Percentiles rank a stretch among this genome's conserved stretches.
phyloP scores from a whole-genome alignment of 2,329 filamentous ascomycete species.

The Botrytis hyacinthi region DNA sequence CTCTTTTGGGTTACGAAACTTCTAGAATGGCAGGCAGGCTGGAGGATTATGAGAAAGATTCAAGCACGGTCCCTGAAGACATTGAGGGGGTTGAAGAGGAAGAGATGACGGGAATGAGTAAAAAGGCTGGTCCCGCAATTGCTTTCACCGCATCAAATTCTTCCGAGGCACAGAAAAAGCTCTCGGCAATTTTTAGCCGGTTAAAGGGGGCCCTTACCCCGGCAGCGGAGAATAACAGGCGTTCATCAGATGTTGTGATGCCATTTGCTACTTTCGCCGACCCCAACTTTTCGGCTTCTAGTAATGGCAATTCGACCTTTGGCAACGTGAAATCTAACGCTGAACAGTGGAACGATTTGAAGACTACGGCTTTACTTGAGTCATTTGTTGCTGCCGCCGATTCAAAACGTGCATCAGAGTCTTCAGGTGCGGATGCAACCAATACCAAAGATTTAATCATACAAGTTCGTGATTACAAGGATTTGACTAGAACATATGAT shows the following conservation, averaged over 20 bases:
- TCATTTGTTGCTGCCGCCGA: slow-evolving; percentile 53
- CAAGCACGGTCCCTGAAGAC: slow-evolving; percentile 43
- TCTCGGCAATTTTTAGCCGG: slow-evolving; percentile 14
- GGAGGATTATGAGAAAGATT: slow-evolving; percentile 49
- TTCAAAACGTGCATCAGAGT: slow-evolving; percentile 36
- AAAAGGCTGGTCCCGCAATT: slow-evolving; percentile 2
- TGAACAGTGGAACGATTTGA: slow-evolving; percentile 60
- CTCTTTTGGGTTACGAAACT: slow-evolving; percentile 56
- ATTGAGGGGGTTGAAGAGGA: slow-evolving; percentile 44
- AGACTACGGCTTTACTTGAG: slow-evolving; percentile 57
- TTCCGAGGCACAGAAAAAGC: slow-evolving; percentile 7
- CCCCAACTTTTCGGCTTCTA: slow-evolving; percentile 19
- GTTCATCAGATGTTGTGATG: slow-evolving; percentile 14
- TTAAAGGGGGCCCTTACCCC: neutral
- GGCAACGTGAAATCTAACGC: slow-evolving; percentile 23
- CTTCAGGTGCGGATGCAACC: slow-evolving; percentile 29
- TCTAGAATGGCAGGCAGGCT: slow-evolving; percentile 55
- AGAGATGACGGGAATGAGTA: slow-evolving; percentile 4
- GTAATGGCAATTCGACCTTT: slow-evolving; percentile 3
- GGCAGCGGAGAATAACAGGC: neutral
- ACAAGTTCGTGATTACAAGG: slow-evolving; percentile 77
- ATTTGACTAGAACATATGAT: slow-evolving; percentile 67
- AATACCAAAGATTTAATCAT: slow-evolving; percentile 51
- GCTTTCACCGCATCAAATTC: slow-evolving; percentile 13
- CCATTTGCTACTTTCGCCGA: slow-evolving; percentile 15